Conservation (phyloP, 2,329 filamentous ascomycete species). For the Fusarium brachygibbosum region DNA sequence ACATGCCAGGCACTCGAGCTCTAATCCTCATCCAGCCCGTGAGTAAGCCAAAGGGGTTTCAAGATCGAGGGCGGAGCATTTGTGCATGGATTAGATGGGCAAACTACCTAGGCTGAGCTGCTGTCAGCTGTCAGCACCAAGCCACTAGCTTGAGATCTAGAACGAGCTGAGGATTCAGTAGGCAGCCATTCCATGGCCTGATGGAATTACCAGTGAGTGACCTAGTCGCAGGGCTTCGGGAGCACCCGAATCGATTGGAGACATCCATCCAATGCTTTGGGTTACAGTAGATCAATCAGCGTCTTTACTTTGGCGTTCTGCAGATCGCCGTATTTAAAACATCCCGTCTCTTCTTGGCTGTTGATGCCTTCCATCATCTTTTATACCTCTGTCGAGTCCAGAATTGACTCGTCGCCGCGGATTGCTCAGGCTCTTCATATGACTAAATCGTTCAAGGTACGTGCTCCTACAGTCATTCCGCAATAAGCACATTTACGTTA, state of each 20-base stretch:
- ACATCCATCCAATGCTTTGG: background rate
- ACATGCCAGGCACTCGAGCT: slow-evolving; percentile 29
- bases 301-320: background rate
- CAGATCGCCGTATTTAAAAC: slow-evolving; percentile 11
- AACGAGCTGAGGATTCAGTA: slow-evolving; percentile 25
- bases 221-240: slow-evolving; percentile 20
- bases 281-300: slow-evolving; percentile 1
- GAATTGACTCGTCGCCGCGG: background rate
- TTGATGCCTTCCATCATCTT: background rate
- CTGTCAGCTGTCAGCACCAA: slow-evolving; percentile 34
- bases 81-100: slow-evolving; percentile 23
- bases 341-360: slow-evolving; percentile 2
- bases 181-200: background rate
- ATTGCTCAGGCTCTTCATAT: background rate
- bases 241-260: slow-evolving; percentile 21
- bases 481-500: background rate
- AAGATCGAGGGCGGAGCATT: slow-evolving; percentile 30
- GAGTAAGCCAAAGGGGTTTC: slow-evolving; percentile 14
- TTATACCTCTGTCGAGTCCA: background rate
- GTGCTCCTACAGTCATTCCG: background rate
- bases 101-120: slow-evolving; percentile 9
- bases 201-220: background rate
- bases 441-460: background rate
- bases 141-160: slow-evolving; percentile 24
- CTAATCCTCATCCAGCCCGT: slow-evolving; percentile 36